Conservation (phyloP, 768 basidiomycete species). For the Hortiboletus campestris region DNA sequence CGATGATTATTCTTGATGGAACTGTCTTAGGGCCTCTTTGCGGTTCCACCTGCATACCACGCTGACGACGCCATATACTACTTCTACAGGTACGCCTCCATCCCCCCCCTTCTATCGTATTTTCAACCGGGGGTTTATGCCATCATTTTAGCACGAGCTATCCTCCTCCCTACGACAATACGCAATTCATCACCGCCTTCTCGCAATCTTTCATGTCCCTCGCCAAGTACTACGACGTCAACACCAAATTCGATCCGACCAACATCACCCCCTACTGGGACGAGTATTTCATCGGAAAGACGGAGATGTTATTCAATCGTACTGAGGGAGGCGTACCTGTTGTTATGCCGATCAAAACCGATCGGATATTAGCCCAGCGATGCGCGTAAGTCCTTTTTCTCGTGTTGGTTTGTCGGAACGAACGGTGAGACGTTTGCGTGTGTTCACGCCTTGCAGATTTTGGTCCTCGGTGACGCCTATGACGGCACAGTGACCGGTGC, state of each 20-base stretch:
- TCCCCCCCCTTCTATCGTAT: neutral
- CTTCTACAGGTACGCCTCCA: conserved; percentile 29
- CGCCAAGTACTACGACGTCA: conserved; percentile 22
- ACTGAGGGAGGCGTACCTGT: conserved; percentile 1
- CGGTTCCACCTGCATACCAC: conserved; percentile 29
- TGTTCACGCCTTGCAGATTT: conserved; percentile 5
- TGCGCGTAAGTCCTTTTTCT: too few relatives aligned
- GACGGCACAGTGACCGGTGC: conserved; percentile 6
- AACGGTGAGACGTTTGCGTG: neutral
- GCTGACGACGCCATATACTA: conserved; percentile 40
- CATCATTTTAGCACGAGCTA: neutral
- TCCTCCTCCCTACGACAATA: conserved; percentile 21
- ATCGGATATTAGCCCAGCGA: too few relatives aligned
- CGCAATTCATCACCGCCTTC: conserved; percentile 31
- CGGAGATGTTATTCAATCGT: conserved; percentile 20
- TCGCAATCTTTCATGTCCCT: conserved; percentile 26
- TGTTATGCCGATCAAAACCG: neutral
- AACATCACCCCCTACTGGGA: conserved; percentile 19
- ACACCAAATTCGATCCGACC: conserved; percentile 13
- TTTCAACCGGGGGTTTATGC: neutral
- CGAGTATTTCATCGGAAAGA: neutral
- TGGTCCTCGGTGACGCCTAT: conserved; percentile 9
- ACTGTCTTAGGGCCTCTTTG: conserved; percentile 28
- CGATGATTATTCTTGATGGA: neutral
- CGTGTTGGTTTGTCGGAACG: too few relatives aligned